Evolutionary conservation across 2,329 filamentous ascomycete species (phyloP).

Genomic region (Elsinoe ampelina): DNA sequence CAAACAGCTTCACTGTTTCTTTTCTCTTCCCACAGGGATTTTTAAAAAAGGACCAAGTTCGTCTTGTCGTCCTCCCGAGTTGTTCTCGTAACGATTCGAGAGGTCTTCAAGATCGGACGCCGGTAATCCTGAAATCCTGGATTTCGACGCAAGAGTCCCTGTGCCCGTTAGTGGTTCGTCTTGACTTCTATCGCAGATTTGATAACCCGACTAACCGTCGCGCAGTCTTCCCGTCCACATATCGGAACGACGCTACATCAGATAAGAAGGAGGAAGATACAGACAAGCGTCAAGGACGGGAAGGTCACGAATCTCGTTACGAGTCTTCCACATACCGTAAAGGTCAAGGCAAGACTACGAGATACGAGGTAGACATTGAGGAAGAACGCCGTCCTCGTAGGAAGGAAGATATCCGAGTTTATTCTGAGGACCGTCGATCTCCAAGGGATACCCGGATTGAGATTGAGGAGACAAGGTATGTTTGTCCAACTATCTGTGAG

Average conservation of each 20-base stretch:
- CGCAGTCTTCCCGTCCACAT: conserved; percentile 90
- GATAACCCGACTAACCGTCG: neutral
- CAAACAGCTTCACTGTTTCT: conserved; percentile 13
- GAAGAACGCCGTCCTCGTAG: conserved; percentile 62
- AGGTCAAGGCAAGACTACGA: conserved; percentile 42
- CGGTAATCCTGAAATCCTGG: conserved; percentile 18
- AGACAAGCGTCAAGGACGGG: conserved; percentile 91
- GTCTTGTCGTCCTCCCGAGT: conserved; percentile 20
- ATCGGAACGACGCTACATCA: conserved; percentile 67
- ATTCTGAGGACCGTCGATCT: conserved; percentile 30
- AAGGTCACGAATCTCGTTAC: conserved; percentile 82
- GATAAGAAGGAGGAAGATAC: conserved; percentile 81
- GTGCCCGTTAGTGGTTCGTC: conserved; percentile 18
- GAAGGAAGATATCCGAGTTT: conserved; percentile 32
- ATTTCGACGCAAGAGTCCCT: conserved; percentile 19
- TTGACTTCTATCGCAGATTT: neutral
- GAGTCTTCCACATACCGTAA: conserved; percentile 49
- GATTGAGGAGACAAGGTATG: conserved; percentile 46
- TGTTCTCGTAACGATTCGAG: conserved; percentile 20
- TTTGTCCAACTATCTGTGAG: neutral
- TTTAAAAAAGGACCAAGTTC: conserved; percentile 14
- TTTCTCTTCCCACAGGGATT: neutral
- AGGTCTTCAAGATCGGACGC: conserved; percentile 18
- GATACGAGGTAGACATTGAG: conserved; percentile 75
- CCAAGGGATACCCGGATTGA: conserved; percentile 29